Evolutionary conservation across 495 filamentous ascomycete genomes (phyloP), one percentile per base, ranked within the genome.

Genomic region (Penicillium steckii): DNA sequence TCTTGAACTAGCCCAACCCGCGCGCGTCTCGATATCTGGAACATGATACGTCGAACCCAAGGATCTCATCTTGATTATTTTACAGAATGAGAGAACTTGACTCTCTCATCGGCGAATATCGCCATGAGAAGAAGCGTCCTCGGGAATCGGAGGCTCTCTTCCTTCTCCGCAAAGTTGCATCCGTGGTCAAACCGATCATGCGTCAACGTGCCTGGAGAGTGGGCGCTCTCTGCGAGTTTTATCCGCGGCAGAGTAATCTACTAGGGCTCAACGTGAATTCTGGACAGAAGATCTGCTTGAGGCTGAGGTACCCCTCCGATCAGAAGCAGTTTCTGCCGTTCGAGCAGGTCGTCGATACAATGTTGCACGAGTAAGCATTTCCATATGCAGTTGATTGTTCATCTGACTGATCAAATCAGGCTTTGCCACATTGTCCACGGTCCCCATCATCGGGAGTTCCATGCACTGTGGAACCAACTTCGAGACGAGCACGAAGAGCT

Each of bases 121-220:
- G 87, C 50, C 91, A 97, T 75, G 78, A 96, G 32, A 83, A 77
- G 52, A 71, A 84, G 30, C 82, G 88, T 2, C 85, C 87, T 0
- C 80, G 86, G 6, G 83, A 88, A 51, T 77, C 85, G 8, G 89
- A 95, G 52, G 94, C 92, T n/a, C 77, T 97, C 10, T 75, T 83
- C n/a, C 82, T 81, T 35, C 78, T 97, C 10, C 87, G 83, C 53
- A 92, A 90, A 67, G 77, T 96, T 19, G 90, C 91, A 15, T 94
- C 90, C 10, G 67, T 96, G 12, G 92, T 97, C 37, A 98, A 96
- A 67, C 94, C 94, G 12, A 88, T 98, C 47, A 97, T 97, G 93
- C 77, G 89, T 54, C 89, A 88, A 44, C 80, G 90, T 37, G 76
- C 76, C 21, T 98, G 91, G 89, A 85, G 70, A 54, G 89, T 98